phyloP scores from a whole-genome alignment of 768 basidiomycete genomes.

The Roridomyces roridus region DNA sequence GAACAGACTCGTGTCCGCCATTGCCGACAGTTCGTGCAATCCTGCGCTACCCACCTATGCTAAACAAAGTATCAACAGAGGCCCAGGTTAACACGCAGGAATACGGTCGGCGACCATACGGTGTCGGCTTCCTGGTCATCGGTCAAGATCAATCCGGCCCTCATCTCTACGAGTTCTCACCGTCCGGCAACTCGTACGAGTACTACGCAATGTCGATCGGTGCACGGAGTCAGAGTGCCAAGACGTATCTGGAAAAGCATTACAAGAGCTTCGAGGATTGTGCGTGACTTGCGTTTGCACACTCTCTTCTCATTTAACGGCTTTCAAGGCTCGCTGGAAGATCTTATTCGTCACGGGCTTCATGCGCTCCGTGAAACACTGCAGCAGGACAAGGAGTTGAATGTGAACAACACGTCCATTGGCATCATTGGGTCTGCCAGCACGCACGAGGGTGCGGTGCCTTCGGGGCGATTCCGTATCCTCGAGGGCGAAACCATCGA shows the following conservation, averaged over 20 bases:
- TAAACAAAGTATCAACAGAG: slow-evolving; percentile 57
- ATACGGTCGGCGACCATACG: slow-evolving; percentile 96
- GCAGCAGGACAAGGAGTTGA: slow-evolving; percentile 98
- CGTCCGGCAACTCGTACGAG: slow-evolving; percentile 96
- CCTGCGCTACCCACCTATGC: not conserved
- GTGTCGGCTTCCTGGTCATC: slow-evolving; percentile 97
- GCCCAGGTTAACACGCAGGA: slow-evolving; percentile 99
- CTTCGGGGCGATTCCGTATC: slow-evolving; percentile 78
- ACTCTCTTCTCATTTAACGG: not conserved
- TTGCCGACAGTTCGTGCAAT: slow-evolving; percentile 86
- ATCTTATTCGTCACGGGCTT: slow-evolving; percentile 91
- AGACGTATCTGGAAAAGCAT: slow-evolving; percentile 97
- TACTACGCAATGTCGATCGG: slow-evolving; percentile 99
- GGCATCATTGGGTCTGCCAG: slow-evolving; percentile 86
- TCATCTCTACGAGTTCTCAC: slow-evolving; percentile 98
- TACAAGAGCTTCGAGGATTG: slow-evolving; percentile 87
- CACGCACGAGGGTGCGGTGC: slow-evolving; percentile 56
- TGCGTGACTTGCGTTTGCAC: slow-evolving; percentile 45
- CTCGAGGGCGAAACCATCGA: slow-evolving; percentile 83
- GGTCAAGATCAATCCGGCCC: slow-evolving; percentile 97
- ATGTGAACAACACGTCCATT: slow-evolving; percentile 91
- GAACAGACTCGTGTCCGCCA: slow-evolving; percentile 88
- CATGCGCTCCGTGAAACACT: slow-evolving; percentile 96
- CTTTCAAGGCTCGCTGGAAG: slow-evolving; percentile 75
- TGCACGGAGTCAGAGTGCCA: slow-evolving; percentile 96